Base-by-base conservation (phyloP, 257 asterid genomes). In the Rubia yunnanensis region DNA sequence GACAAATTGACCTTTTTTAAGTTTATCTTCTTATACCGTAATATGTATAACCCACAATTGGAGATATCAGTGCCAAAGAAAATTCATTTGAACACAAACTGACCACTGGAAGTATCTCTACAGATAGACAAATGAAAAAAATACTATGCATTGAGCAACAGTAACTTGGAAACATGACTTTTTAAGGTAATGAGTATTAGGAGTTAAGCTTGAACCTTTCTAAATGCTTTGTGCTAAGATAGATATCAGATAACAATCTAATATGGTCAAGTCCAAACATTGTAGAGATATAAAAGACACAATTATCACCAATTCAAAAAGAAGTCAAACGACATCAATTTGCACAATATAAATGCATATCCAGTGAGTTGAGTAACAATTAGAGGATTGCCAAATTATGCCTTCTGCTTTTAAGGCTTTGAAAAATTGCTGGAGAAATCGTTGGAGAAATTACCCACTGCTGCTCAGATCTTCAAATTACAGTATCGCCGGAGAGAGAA, bases 21-120 rank as follows among this genome's bases (percentile, higher is more conserved):
- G 86, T 68, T 89, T 92, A 73, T 92, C 97, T 78, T 92, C 97
- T 81, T 92, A 89, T 63, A 81, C 90, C 2, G 88, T 77, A 77
- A 92, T 86, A 97, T 92, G 86, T 41, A 15, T 65, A 78, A 60
- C 77, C 74, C 75, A 69, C 76, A 66, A 55, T 67, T 38, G 62
- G 20, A 9, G 49, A 44, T 30, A 30, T 27, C 34, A 32, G 34
- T 41, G 53, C 39, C 48, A n/a, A 18, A 46, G 36, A 48, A 26
- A 63, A 50, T 36, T 52, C 20, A 27, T 14, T 53, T 53, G 58
- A 34, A 39, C 27, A 10, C 60, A 11, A 2, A 11, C 60, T 30
- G 34, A 50, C 15, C 17, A 49, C 9, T 15, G 24, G 20, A 2
- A 10, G 0, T 3, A 17, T 10, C 14, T 28, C 63, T 5, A 14